Evolutionary conservation across 805 yeast genomes (phyloP).

Genomic region (Saccharomycopsis amapae): DNA sequence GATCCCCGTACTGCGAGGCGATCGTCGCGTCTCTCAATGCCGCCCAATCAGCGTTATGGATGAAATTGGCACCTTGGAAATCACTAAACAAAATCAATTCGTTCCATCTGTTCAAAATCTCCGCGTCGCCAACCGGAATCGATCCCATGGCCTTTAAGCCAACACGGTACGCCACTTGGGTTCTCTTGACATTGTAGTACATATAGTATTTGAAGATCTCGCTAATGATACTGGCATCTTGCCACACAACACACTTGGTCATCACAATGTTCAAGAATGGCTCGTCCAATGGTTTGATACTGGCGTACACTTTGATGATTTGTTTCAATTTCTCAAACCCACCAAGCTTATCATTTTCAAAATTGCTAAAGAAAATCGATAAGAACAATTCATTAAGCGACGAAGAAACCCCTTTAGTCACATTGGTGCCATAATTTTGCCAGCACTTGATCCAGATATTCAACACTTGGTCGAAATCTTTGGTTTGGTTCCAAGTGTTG

Average conservation of each 20-base stretch:
- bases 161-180: conserved; percentile 68
- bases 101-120: conserved; percentile 52
- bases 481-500: conserved; percentile 51
- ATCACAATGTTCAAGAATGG: conserved; percentile 75
- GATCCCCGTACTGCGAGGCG: conserved; percentile 34
- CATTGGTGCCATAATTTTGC: conserved; percentile 48
- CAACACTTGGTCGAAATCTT: conserved; percentile 50
- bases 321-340: conserved; percentile 53
- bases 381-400: conserved; percentile 65
- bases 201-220: conserved; percentile 55
- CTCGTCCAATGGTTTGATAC: conserved; percentile 59
- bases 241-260: conserved; percentile 62
- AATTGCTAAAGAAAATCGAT: conserved; percentile 56
- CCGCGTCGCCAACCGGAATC: conserved; percentile 45
- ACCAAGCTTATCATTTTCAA: conserved; percentile 43
- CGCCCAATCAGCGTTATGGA: conserved; percentile 82
- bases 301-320: conserved; percentile 48
- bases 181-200: conserved; percentile 47
- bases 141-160: conserved; percentile 66
- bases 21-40: conserved; percentile 74
- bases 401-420: conserved; percentile 63
- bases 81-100: conserved; percentile 44
- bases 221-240: conserved; percentile 54
- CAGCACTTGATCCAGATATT: conserved; percentile 59
- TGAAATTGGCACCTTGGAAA: conserved; percentile 46